These are phyloP conservation scores for Candida palmyrensis DNA, from an alignment of 805 yeast genomes.

Conservation along the genomic window DNA sequence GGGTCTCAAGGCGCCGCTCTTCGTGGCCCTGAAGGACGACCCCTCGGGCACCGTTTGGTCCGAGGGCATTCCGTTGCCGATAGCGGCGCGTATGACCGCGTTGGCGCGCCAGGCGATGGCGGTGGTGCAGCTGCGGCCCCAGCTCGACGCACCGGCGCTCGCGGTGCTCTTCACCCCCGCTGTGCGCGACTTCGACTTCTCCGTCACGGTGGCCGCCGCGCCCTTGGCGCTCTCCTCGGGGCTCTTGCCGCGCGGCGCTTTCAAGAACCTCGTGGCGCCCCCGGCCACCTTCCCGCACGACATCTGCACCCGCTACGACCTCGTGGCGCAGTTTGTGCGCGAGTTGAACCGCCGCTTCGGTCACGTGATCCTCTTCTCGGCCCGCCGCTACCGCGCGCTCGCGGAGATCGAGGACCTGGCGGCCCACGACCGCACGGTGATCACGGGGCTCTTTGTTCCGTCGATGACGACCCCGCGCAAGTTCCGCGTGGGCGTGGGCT, in stretches of 20 bases:
- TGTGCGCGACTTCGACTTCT: constrained; percentile 77
- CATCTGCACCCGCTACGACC: constrained; percentile 50
- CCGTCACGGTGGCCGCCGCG: constrained; percentile 50
- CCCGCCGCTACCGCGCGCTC: constrained; percentile 49
- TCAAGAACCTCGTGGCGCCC: constrained; percentile 54
- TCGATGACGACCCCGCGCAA: constrained; percentile 51
- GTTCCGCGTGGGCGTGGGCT: constrained; percentile 77
- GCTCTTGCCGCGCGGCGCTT: constrained; percentile 46
- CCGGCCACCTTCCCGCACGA: constrained; percentile 40
- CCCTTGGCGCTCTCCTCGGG: constrained; percentile 49
- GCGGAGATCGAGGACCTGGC: too few relatives aligned
- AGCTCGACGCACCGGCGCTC: constrained; percentile 30
- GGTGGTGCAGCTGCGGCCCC: constrained; percentile 44
- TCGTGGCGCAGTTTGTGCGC: constrained; percentile 51
- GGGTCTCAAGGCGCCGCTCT: constrained; percentile 71
- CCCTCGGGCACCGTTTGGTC: constrained; percentile 87
- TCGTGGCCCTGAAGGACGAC: constrained; percentile 79
- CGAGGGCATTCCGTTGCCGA: constrained; percentile 55
- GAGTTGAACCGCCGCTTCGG: constrained; percentile 63
- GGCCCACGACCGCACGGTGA: constrained; percentile 53
- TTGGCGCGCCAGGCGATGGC: constrained; percentile 71
- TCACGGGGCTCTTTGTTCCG: constrained; percentile 82
- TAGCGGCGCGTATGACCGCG: constrained; percentile 84
- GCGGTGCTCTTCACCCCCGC: constrained; percentile 74
- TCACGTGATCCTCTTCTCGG: constrained; percentile 66